Conservation (phyloP, 345 rosid genomes). For the thale cress (Arabidopsis thaliana) region DNA sequence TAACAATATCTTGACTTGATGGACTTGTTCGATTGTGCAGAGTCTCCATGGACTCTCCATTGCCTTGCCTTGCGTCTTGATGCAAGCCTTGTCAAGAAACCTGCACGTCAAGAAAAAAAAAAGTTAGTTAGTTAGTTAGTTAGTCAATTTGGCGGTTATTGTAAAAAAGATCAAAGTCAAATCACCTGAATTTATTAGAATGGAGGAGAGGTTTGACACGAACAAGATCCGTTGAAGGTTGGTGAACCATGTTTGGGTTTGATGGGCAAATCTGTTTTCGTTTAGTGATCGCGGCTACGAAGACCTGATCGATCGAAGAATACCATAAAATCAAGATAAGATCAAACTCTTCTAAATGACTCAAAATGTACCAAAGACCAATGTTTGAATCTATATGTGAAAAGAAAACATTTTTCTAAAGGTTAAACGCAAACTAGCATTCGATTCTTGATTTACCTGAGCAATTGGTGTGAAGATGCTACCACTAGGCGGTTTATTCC, state of each 20-base stretch:
- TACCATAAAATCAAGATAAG: slow-evolving; percentile 12
- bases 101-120: slow-evolving; percentile 43
- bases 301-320: slow-evolving; percentile 53
- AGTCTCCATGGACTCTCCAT: slow-evolving; percentile 89
- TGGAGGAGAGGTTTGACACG: slow-evolving; percentile 47
- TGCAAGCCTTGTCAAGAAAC: slow-evolving; percentile 93
- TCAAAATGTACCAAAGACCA: neutral
- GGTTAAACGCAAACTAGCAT: neutral
- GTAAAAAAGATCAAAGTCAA: neutral
- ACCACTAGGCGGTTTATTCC: slow-evolving; percentile 76
- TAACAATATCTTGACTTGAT: slow-evolving; percentile 63
- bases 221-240: slow-evolving; percentile 48
- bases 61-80: slow-evolving; percentile 59
- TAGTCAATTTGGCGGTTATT: slow-evolving; percentile 10
- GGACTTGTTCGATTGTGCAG: slow-evolving; percentile 71
- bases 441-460: slow-evolving; percentile 53
- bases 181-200: slow-evolving; percentile 72
- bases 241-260: slow-evolving; percentile 56
- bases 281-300: slow-evolving; percentile 79
- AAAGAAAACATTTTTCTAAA: neutral
- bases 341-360: slow-evolving; percentile 17
- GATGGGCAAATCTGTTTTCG: slow-evolving; percentile 79
- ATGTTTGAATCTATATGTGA: neutral
- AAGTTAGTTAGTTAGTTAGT: slow-evolving; percentile 7
- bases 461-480: slow-evolving; percentile 86